Evolutionary conservation across 306 rosid genomes (phyloP).

Genomic region (Prunus mongolica): DNA sequence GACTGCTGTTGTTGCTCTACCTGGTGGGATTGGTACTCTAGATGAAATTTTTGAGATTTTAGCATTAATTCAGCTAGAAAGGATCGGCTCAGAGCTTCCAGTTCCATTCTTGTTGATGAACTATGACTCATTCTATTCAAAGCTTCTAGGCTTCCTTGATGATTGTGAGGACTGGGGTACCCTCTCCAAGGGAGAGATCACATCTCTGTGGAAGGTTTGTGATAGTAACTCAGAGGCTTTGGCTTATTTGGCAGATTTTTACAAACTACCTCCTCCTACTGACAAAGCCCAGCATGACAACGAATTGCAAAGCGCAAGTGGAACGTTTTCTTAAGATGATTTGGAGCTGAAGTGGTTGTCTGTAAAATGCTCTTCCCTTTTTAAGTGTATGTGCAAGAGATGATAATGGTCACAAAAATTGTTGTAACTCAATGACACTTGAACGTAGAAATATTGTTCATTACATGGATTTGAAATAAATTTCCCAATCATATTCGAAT

Average conservation of each 20-base stretch:
- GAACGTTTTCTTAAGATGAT: slow-evolving; percentile 16
- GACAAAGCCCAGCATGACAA: slow-evolving; percentile 25
- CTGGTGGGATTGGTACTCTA: slow-evolving; percentile 92
- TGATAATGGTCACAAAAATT: not conserved
- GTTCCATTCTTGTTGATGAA: slow-evolving; percentile 84
- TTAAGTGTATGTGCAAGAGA: not conserved
- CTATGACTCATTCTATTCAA: slow-evolving; percentile 74
- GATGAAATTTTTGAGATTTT: slow-evolving; percentile 84
- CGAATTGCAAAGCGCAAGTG: slow-evolving; percentile 20
- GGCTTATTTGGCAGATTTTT: slow-evolving; percentile 66
- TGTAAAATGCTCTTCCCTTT: not conserved
- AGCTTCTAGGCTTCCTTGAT: slow-evolving; percentile 62
- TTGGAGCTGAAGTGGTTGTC: not conserved
- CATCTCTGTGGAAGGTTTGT: slow-evolving; percentile 82
- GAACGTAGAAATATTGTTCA: not conserved
- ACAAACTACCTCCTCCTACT: slow-evolving; percentile 35
- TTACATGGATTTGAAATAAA: not conserved
- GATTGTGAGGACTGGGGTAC: slow-evolving; percentile 78
- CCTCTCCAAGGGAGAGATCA: slow-evolving; percentile 68
- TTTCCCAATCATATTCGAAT: not conserved
- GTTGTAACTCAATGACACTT: not conserved
- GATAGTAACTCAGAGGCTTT: slow-evolving; percentile 69
- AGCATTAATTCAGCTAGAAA: slow-evolving; percentile 68
- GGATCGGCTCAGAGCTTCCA: slow-evolving; percentile 78
- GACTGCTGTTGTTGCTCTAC: slow-evolving; percentile 80